These are phyloP conservation scores for Aspergillus fumigatus DNA, from an alignment of 2,329 filamentous ascomycete genomes.

Conservation along the genomic window DNA sequence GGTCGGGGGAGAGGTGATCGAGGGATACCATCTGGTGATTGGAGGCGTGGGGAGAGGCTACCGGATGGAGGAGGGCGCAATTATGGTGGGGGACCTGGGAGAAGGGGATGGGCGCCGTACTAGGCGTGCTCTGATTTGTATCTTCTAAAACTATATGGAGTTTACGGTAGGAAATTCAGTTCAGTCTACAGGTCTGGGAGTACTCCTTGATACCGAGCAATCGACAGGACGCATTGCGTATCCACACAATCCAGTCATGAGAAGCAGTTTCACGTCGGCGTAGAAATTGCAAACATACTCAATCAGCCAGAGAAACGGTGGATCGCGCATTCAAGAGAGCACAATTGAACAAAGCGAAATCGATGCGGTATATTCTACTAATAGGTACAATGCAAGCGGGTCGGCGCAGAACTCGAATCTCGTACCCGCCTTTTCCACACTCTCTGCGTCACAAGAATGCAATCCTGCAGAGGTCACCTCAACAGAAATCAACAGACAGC, in stretches of 20 bases:
- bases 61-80: slow-evolving; percentile 33
- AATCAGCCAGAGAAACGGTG: background rate
- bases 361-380: slow-evolving; percentile 32
- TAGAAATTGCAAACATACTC: background rate
- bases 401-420: slow-evolving; percentile 11
- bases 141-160: background rate
- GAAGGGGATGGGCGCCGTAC: slow-evolving; percentile 39
- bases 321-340: background rate
- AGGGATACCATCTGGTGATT: slow-evolving; percentile 44
- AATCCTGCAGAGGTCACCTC: background rate
- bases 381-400: slow-evolving; percentile 28
- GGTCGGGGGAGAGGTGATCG: slow-evolving; percentile 41
- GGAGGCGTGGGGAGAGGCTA: slow-evolving; percentile 46
- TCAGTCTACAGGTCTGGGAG: background rate
- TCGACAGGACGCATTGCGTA: background rate
- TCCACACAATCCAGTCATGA: no score
- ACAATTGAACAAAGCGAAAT: slow-evolving; percentile 10
- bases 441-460: background rate
- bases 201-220: background rate
- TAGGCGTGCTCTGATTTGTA: background rate
- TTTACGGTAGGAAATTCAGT: background rate
- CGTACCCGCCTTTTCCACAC: background rate
- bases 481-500: background rate
- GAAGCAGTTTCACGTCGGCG: no score
- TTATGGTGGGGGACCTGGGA: slow-evolving; percentile 36